Base-by-base conservation (phyloP, 164 flowering plant species). In the Nelumbo lutea region DNA sequence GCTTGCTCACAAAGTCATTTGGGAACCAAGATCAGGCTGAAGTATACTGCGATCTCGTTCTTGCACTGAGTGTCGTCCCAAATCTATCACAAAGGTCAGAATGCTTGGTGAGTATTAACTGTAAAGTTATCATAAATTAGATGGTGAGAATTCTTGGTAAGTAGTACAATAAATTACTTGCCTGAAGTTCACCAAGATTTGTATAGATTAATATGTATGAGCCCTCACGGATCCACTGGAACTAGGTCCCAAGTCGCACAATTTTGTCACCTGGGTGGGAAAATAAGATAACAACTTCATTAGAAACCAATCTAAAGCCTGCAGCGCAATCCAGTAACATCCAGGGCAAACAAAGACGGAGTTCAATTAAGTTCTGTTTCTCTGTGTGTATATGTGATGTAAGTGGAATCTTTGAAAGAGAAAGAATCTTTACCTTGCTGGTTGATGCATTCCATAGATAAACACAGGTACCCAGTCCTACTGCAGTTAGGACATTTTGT, bases 31-130 rank as follows among this genome's bases (percentile, higher is more conserved):
- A 78, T 96, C 99, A 70, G 93, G 99, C 55, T 87, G 90, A 69
- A 93, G 95, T 61, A 96, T 93, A 76, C 81, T 88, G 0, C 97
- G 79, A 77, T 96, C 98, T 84, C 99, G 72, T 73, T 85, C 82
- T 96, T 96, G 86, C 99, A 86, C 55, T 83, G 89, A 68, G 89
- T 82, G 51, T 86, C 96, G 81, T 96, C 99, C 99, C 99, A 96
- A 9, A 90, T 82, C 97, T 91, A 72, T 59, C 58, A 46, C 41
- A 43, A 48, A 66, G 4, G 14, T 39, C 53, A 43, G 45, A 39
- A 40, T 42, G 52, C 1, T 5, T 2, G 11, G 42, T 62, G n/a
- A 41, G 9, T 1, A n/a, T 41, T 42, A 64, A 27, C 39, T 1
- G 10, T 67, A 42, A 13, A 45, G 11, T 45, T 4, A 8, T 48